Percentiles rank a stretch among this genome's conserved stretches.
These are phyloP conservation scores for Umbilicaria muhlenbergii DNA, from an alignment of 495 filamentous ascomycete species.

Conservation along the genomic window DNA sequence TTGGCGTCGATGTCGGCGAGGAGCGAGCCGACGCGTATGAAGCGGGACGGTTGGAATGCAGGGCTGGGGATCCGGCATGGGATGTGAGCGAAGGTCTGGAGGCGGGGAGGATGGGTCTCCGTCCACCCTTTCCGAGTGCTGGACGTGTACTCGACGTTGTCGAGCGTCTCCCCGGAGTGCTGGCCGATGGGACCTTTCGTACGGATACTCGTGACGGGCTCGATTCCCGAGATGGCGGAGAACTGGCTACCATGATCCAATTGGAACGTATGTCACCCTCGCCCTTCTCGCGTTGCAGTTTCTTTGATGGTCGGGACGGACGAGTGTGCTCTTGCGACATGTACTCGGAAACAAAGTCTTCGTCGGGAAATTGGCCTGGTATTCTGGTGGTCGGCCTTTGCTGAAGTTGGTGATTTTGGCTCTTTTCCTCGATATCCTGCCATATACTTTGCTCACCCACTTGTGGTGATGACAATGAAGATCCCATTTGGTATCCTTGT, in stretches of 20 bases:
- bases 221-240: slow-evolving; percentile 7
- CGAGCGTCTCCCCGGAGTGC: not conserved
- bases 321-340: slow-evolving; percentile 19
- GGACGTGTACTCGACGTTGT: not conserved
- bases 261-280: slow-evolving; percentile 43
- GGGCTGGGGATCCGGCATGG: slow-evolving; percentile 26
- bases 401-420: not conserved
- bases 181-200: slow-evolving; percentile 8
- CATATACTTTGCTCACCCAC: slow-evolving; percentile 14
- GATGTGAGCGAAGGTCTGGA: slow-evolving; percentile 26
- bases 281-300: slow-evolving; percentile 20
- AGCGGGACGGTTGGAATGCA: slow-evolving; percentile 27
- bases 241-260: slow-evolving; percentile 63
- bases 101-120: slow-evolving; percentile 18
- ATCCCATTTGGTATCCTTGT: slow-evolving; percentile 40
- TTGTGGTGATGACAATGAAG: slow-evolving; percentile 6
- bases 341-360: slow-evolving; percentile 20
- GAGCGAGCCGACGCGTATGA: slow-evolving; percentile 33
- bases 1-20: slow-evolving; percentile 21
- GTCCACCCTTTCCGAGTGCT: slow-evolving; percentile 14
- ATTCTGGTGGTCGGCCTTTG: slow-evolving; percentile 15
- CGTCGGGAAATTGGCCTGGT: slow-evolving; percentile 30
- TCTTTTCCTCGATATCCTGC: slow-evolving; percentile 17
- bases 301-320: slow-evolving; percentile 9
- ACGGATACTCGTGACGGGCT: slow-evolving; percentile 13